These are phyloP conservation scores for Leptodermis oblonga DNA, from an alignment of 257 asterid genomes.

Conservation along the genomic window DNA sequence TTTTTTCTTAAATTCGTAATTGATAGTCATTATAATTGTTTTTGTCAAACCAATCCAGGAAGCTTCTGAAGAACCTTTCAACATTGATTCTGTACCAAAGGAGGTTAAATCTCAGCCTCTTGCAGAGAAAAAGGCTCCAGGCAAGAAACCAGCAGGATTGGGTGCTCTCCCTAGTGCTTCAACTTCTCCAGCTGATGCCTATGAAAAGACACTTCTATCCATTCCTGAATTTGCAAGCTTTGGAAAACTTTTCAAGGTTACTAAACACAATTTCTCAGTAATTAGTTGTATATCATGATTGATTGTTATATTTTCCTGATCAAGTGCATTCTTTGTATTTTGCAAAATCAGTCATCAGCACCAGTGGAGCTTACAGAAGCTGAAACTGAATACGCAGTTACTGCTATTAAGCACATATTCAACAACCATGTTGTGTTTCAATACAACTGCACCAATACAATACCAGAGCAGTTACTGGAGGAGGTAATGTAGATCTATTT, in stretches of 20 bases:
- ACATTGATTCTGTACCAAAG: conserved; percentile 71
- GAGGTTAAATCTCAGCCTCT: conserved; percentile 92
- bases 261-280: conserved; percentile 9
- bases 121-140: conserved; percentile 89
- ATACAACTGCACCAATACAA: conserved; percentile 95
- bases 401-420: conserved; percentile 92
- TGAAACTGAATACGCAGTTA: conserved; percentile 96
- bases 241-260: conserved; percentile 97
- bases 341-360: conserved; percentile 68
- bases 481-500: conserved; percentile 44
- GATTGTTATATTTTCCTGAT: conserved; percentile 22
- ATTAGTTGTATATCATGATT: not conserved
- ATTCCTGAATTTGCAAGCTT: conserved; percentile 78
- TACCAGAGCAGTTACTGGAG: conserved; percentile 89
- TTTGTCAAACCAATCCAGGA: conserved; percentile 47
- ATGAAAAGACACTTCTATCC: conserved; percentile 70
- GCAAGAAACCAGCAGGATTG: conserved; percentile 86
- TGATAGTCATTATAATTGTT: conserved; percentile 11
- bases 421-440: conserved; percentile 89
- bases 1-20: conserved; percentile 2
- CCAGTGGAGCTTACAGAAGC: conserved; percentile 99
- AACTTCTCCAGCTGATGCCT: conserved; percentile 69
- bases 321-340: conserved; percentile 12
- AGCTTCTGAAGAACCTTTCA: conserved; percentile 85
- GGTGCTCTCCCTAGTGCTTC: conserved; percentile 77